phyloP scores from a whole-genome alignment of 805 yeast species.

The Barnettozyma salicaria region DNA sequence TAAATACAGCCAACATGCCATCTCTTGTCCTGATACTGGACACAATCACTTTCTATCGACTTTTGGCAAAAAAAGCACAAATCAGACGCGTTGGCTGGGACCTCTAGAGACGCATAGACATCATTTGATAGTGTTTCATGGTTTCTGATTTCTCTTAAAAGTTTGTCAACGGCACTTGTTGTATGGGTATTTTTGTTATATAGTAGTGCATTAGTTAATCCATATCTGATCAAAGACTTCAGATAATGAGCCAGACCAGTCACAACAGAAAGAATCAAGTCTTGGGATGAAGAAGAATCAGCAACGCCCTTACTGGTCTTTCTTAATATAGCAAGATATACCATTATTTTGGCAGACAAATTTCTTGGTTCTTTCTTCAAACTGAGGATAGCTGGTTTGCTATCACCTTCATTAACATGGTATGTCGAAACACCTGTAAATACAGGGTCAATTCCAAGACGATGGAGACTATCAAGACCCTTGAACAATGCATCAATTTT shows the following conservation, averaged over 20 bases:
- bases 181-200: conserved; percentile 53
- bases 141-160: conserved; percentile 46
- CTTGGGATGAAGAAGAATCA: conserved; percentile 45
- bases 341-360: conserved; percentile 83
- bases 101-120: conserved; percentile 33
- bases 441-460: conserved; percentile 21
- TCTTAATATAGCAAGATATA: conserved; percentile 76
- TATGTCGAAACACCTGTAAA: conserved; percentile 9
- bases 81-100: conserved; percentile 64
- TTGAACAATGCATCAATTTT: conserved; percentile 71
- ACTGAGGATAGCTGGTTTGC: conserved; percentile 13
- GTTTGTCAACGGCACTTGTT: conserved; percentile 55
- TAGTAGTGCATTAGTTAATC: conserved; percentile 71
- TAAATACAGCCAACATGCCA: conserved; percentile 80
- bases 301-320: conserved; percentile 40
- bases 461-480: conserved; percentile 55
- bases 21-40: conserved; percentile 50
- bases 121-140: conserved; percentile 37
- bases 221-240: conserved; percentile 75
- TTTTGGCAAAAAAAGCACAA: conserved; percentile 64
- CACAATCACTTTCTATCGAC: conserved; percentile 82
- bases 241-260: conserved; percentile 91
- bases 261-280: conserved; percentile 63
- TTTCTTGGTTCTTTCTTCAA: conserved; percentile 54
- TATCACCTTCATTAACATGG: conserved; percentile 9